Evolutionary conservation across 495 filamentous ascomycete genomes (phyloP).

Genomic region (Talaromyces trachyspermus): DNA sequence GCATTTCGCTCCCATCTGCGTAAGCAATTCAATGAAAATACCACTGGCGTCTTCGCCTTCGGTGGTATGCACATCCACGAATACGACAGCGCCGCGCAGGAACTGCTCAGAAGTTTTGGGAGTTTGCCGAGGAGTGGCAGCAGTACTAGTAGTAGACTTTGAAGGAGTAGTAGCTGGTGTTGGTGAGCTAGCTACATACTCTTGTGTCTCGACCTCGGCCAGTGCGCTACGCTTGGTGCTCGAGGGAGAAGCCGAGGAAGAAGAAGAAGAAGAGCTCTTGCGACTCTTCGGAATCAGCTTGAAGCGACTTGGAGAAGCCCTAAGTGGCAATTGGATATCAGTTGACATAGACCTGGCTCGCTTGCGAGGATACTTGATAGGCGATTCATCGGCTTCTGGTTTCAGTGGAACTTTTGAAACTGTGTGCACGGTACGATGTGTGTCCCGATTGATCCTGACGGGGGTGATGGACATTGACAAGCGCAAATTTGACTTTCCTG

Average conservation of each 20-base stretch:
- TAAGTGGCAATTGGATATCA: slow-evolving; percentile 1
- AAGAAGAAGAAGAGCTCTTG: background rate
- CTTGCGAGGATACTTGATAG: slow-evolving; percentile 49
- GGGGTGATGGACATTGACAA: slow-evolving; percentile 10
- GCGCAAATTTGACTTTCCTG: no score
- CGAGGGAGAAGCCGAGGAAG: background rate
- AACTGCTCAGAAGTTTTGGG: slow-evolving; percentile 17
- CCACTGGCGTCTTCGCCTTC: slow-evolving; percentile 81
- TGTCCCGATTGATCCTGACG: slow-evolving; percentile 6
- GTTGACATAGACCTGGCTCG: slow-evolving; percentile 41
- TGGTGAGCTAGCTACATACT: slow-evolving; percentile 7
- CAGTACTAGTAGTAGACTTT: no score
- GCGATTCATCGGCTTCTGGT: slow-evolving; percentile 54
- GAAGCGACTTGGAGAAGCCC: background rate
- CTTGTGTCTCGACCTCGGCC: background rate
- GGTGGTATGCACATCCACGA: slow-evolving; percentile 85
- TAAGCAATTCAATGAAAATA: slow-evolving; percentile 75
- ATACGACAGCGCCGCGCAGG: slow-evolving; percentile 72
- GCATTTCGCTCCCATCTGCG: slow-evolving; percentile 78
- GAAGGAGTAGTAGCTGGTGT: slow-evolving; percentile 20
- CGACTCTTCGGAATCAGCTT: slow-evolving; percentile 5
- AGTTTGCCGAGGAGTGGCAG: slow-evolving; percentile 23
- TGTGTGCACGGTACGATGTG: slow-evolving; percentile 49
- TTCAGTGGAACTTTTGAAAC: slow-evolving; percentile 72
- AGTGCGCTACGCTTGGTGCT: background rate